Evolutionary conservation across 208 protist genomes (phyloP), one percentile per base, ranked within the genome.

Genomic region (Strigomonas culicis): DNA sequence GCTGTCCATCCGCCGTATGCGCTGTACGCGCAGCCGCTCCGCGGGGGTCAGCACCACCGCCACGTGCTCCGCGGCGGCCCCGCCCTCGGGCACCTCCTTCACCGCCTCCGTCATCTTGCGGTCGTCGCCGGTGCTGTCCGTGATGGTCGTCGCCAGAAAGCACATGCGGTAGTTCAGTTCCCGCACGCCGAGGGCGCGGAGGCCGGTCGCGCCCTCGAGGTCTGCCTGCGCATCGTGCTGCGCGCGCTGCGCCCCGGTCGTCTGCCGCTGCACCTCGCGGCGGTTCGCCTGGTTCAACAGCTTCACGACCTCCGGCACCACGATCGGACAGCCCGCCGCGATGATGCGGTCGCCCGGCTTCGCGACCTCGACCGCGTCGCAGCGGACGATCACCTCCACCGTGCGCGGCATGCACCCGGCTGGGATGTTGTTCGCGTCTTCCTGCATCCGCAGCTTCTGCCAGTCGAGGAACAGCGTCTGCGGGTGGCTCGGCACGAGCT

Each of bases 301-400:
- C 66, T 98, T 93, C 8, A 81, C 72, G 7, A 99, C 93, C 73
- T 99, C 98, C 0, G 98, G 99, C 1, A 99, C 90, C n/a, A 99
- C 99, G 52, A 99, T 97, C 22, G 98, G 82, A 43, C 92, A 97
- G 17, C 98, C 98, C n/a, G 94, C 92, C 24, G 98, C 95, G 32
- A 96, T 66, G 56, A 93, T 77, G 41, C 97, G 96, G 80, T 99
- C 99, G 47, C 99, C 99, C 0, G 99, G 97, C 77, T 99, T 99
- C 1, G 96, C 97, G n/a, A 92, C 82, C 68, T 99, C 98, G 6
- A 99, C 98, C 17, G 79, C 86, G 41, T 99, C 98, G 62, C 98
- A 81, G 36, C 98, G 93, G 13, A 99, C 80, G 47, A 99, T 97
- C 39, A 99, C 82, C 67, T 99, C 98, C 60, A 99, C 83, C n/a